A percentile compares a stretch with the other conserved stretches of the same genome.
phyloP scores from a whole-genome alignment of 1,284 basidiomycete species.

The Pseudozyma sp. region DNA sequence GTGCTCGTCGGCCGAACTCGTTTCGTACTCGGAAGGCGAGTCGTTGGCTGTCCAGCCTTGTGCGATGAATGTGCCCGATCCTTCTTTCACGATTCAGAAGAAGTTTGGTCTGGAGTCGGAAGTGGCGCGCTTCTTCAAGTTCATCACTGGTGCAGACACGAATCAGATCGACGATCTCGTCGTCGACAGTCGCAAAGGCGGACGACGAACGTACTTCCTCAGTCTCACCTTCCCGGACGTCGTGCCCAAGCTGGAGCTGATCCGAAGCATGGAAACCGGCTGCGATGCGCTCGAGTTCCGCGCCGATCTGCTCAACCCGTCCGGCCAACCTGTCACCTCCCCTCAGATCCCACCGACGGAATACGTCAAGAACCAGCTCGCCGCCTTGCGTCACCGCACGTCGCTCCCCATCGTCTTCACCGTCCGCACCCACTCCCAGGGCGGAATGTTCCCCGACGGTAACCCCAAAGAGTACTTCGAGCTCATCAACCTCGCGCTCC shows the following conservation, averaged over 20 bases:
- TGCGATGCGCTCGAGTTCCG: conserved; percentile 93
- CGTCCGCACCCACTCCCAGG: conserved; percentile 86
- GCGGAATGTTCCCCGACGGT: conserved; percentile 88
- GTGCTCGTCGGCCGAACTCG: conserved; percentile 85
- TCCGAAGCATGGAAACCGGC: conserved; percentile 82
- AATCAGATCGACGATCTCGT: conserved; percentile 76
- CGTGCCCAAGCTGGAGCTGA: conserved; percentile 76
- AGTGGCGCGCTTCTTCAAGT: conserved; percentile 82
- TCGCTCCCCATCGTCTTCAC: conserved; percentile 91
- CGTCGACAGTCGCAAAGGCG: conserved; percentile 24
- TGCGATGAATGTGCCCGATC: conserved; percentile 37
- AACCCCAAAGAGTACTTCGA: conserved; percentile 80
- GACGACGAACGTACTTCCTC: conserved; percentile 82
- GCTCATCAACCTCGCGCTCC: conserved; percentile 82
- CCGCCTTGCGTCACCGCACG: conserved; percentile 81
- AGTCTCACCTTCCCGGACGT: conserved; percentile 91
- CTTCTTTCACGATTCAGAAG: conserved; percentile 59
- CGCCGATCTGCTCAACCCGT: conserved; percentile 84
- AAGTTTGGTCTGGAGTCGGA: conserved; percentile 64
- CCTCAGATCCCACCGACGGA: conserved; percentile 77
- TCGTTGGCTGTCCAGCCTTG: conserved; percentile 33
- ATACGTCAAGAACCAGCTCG: conserved; percentile 86
- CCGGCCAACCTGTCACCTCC: conserved; percentile 66
- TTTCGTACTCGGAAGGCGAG: conserved; percentile 74
- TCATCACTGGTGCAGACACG: conserved; percentile 80